phyloP scores from a whole-genome alignment of 495 filamentous ascomycete genomes.

The Trichodelitschia bisporula region DNA sequence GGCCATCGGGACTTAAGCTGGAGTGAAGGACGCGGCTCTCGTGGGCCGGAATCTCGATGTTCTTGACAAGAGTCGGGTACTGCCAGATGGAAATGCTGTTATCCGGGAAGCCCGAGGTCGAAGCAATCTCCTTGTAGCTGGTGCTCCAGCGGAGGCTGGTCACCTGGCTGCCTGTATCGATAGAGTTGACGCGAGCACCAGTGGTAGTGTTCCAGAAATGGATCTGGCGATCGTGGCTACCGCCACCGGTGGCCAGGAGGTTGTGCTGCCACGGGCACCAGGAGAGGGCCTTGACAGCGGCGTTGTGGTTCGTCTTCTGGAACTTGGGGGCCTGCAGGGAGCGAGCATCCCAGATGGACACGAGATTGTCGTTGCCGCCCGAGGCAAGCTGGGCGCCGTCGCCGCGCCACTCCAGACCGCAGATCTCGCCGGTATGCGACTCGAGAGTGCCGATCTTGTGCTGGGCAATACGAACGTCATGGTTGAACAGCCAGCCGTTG shows the following conservation, averaged over 20 bases:
- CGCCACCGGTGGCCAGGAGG: slow-evolving; percentile 86
- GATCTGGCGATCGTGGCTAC: slow-evolving; percentile 89
- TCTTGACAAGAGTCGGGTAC: slow-evolving; percentile 87
- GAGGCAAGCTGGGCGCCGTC: slow-evolving; percentile 93
- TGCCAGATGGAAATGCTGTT: slow-evolving; percentile 97
- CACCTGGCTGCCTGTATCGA: slow-evolving; percentile 92
- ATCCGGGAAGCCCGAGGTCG: slow-evolving; percentile 92
- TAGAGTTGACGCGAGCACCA: slow-evolving; percentile 91
- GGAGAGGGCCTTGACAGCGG: slow-evolving; percentile 88
- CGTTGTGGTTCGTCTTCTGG: slow-evolving; percentile 97
- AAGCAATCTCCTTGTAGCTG: slow-evolving; percentile 92
- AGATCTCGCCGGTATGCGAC: slow-evolving; percentile 91
- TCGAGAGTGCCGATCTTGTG: slow-evolving; percentile 96
- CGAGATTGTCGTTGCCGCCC: slow-evolving; percentile 93
- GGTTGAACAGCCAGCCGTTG: slow-evolving; percentile 92
- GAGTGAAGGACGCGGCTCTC: slow-evolving; percentile 91
- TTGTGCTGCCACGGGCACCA: slow-evolving; percentile 99
- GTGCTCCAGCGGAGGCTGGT: slow-evolving; percentile 89
- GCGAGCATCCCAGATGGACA: slow-evolving; percentile 96
- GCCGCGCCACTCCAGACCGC: slow-evolving; percentile 87
- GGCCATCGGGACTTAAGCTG: slow-evolving; percentile 83
- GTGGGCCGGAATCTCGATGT: slow-evolving; percentile 96
- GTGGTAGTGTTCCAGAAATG: slow-evolving; percentile 99
- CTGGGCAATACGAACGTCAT: slow-evolving; percentile 91
- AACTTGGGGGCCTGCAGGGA: slow-evolving; percentile 84